These are phyloP conservation scores for Alternaria consortialis DNA, from an alignment of 2,329 filamentous ascomycete species.

Conservation along the genomic window DNA sequence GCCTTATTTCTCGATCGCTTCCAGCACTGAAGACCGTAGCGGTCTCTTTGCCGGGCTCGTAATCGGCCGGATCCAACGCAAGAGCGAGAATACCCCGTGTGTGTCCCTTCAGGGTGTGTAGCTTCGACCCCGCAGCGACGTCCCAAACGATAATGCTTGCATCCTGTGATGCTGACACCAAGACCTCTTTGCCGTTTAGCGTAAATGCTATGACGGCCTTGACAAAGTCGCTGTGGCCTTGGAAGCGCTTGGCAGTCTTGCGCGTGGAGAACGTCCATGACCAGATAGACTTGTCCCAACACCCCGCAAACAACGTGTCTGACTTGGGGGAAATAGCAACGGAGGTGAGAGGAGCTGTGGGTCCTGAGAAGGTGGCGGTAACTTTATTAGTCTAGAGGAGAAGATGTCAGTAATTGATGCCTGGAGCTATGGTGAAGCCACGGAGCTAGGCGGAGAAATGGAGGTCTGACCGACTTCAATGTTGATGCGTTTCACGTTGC, in stretches of 20 bases:
- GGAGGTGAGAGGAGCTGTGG: constrained; percentile 74
- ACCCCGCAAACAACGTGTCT: constrained; percentile 79
- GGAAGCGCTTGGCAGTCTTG: constrained; percentile 64
- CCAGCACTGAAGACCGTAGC: constrained; percentile 79
- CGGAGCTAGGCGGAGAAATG: constrained; percentile 14
- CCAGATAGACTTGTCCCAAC: constrained; percentile 94
- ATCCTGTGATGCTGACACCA: constrained; percentile 60
- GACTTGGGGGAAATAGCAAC: constrained; percentile 41
- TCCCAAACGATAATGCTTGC: constrained; percentile 77
- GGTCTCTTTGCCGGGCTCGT: constrained; percentile 38
- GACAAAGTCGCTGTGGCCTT: constrained; percentile 89
- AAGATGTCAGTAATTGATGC: constrained; percentile 21
- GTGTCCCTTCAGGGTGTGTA: constrained; percentile 82
- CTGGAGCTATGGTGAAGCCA: constrained; percentile 2
- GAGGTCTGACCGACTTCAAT: constrained; percentile 72
- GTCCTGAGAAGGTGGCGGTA: constrained; percentile 70
- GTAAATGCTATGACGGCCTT: constrained; percentile 75
- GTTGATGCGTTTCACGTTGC: constrained; percentile 75
- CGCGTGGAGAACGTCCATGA: constrained; percentile 70
- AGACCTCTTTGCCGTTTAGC: constrained; percentile 66
- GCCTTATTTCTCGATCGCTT: constrained; percentile 69
- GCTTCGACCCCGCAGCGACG: constrained; percentile 68
- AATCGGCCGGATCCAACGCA: constrained; percentile 70
- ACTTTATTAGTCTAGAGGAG: constrained; percentile 46
- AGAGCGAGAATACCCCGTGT: constrained; percentile 82